Evolutionary conservation across 495 filamentous ascomycete species (phyloP), one percentile per base, ranked within the genome.

Genomic region (Aspergillus baeticus): DNA sequence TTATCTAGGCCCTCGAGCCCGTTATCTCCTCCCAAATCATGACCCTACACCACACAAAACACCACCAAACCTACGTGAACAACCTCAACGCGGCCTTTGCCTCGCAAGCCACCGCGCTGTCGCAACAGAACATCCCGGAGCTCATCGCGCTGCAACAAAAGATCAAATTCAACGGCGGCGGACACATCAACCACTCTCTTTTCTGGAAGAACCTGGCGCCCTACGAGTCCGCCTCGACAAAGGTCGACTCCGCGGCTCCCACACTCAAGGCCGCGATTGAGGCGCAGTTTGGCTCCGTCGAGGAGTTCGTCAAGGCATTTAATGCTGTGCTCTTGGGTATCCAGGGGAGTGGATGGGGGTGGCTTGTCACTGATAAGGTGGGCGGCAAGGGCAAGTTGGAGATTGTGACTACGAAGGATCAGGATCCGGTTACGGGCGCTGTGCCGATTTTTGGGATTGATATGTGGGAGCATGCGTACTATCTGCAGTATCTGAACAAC

Each of bases 111-210:
- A 68, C 70, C 0, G 82, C 84, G 10, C 65, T 74, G 6, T 41
- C 60, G 17, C 61, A 67, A 31, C 68, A 76, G 29, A 72, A 84
- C 59, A 71, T 84, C 59, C 51, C 80, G 34, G 70, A 82, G 15
- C 81, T 90, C 47, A 90, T 96, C 61, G 75, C 86, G 5, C 74
- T 93, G 34, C 89, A 92, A 52, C 86, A 92, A 0, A 77, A 91
- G 54, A 86, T 98, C 76, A 95, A 91, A 76, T 98, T 98, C 81
- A 87, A 98, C 72, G 94, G 92, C 55, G 92, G 90, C 41, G 92
- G 92, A 26, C 91, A 96, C 77, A 83, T 93, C 73, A 96, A 96
- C 75, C 92, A 96, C 78, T 85, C 87, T 15, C 80, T 96, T 10
- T 96, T 96, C 79, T 96, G 92, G 92, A 82, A 88, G 76, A 93